phyloP scores from a whole-genome alignment of 2,329 filamentous ascomycete species.

The Colletotrichum lindemuthianum region DNA sequence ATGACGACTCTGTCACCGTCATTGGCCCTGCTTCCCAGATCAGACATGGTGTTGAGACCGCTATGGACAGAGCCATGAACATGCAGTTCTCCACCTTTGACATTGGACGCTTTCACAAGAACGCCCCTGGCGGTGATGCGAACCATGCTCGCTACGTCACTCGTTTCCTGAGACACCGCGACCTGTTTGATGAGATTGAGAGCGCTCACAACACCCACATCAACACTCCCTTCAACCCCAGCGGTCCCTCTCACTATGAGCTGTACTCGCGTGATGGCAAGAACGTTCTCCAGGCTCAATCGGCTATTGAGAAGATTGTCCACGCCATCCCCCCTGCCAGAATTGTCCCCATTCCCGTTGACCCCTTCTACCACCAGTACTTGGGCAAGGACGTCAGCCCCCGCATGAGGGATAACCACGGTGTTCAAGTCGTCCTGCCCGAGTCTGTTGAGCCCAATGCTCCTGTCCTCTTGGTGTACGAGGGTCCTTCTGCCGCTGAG shows the following conservation, averaged over 20 bases:
- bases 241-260: constrained; percentile 83
- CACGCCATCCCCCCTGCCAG: constrained; percentile 78
- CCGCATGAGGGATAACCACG: constrained; percentile 72
- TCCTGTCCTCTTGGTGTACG: constrained; percentile 78
- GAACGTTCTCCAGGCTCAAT: constrained; percentile 79
- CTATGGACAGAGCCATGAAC: constrained; percentile 87
- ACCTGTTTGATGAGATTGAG: constrained; percentile 85
- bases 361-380: constrained; percentile 83
- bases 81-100: constrained; percentile 89
- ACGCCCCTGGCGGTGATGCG: constrained; percentile 76
- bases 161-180: constrained; percentile 84
- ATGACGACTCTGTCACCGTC: constrained; percentile 85
- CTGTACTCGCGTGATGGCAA: constrained; percentile 88
- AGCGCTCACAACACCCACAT: constrained; percentile 85
- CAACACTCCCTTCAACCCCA: constrained; percentile 76
- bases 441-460: constrained; percentile 67
- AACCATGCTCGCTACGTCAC: constrained; percentile 87
- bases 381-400: constrained; percentile 72
- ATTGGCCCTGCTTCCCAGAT: constrained; percentile 82
- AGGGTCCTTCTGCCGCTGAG: constrained; percentile 60
- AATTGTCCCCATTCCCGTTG: constrained; percentile 73
- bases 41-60: constrained; percentile 79
- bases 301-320: constrained; percentile 79
- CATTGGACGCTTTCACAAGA: constrained; percentile 80
- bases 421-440: constrained; percentile 79